Percentiles rank a stretch among this genome's conserved stretches.
Evolutionary conservation across 2,329 filamentous ascomycete species (phyloP).

Genomic region (Dendrostoma leiphaemia): DNA sequence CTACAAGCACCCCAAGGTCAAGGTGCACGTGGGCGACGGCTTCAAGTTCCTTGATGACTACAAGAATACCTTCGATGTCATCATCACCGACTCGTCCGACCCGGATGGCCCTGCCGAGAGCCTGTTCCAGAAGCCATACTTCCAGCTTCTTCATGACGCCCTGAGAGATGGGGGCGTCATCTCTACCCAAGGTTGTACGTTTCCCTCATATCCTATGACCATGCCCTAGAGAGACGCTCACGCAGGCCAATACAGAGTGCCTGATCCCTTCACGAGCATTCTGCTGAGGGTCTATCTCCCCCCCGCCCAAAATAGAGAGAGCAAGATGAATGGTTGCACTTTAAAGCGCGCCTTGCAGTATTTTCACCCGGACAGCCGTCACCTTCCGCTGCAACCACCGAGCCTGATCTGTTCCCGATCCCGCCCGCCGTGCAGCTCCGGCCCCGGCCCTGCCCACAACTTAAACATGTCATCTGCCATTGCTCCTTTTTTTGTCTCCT

Average conservation of each 20-base stretch:
- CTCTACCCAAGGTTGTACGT: slow-evolving; percentile 99
- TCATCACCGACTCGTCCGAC: slow-evolving; percentile 98
- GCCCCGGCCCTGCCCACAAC: too few relatives aligned
- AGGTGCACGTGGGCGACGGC: slow-evolving; percentile 90
- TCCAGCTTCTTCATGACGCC: slow-evolving; percentile 86
- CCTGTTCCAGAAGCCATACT: slow-evolving; percentile 98
- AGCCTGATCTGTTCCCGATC: background rate
- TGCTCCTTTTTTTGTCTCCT: background rate
- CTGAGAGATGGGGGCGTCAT: slow-evolving; percentile 96
- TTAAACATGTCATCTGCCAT: background rate
- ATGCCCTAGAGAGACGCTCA: slow-evolving; percentile 25
- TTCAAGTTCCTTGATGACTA: slow-evolving; percentile 98
- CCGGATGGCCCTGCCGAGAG: slow-evolving; percentile 94
- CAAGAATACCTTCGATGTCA: slow-evolving; percentile 98
- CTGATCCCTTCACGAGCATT: slow-evolving; percentile 23
- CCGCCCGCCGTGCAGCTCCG: too few relatives aligned
- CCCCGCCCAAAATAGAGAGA: background rate
- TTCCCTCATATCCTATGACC: slow-evolving; percentile 55
- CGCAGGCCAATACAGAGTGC: slow-evolving; percentile 31
- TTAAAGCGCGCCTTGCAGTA: slow-evolving; percentile 6
- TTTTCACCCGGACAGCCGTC: background rate
- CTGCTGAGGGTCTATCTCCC: slow-evolving; percentile 7
- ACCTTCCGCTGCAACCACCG: too few relatives aligned
- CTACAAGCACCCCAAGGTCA: slow-evolving; percentile 91
- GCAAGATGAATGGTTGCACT: background rate